Conservation (phyloP, 75 land plant genomes). For the Cryptomeria japonica region DNA sequence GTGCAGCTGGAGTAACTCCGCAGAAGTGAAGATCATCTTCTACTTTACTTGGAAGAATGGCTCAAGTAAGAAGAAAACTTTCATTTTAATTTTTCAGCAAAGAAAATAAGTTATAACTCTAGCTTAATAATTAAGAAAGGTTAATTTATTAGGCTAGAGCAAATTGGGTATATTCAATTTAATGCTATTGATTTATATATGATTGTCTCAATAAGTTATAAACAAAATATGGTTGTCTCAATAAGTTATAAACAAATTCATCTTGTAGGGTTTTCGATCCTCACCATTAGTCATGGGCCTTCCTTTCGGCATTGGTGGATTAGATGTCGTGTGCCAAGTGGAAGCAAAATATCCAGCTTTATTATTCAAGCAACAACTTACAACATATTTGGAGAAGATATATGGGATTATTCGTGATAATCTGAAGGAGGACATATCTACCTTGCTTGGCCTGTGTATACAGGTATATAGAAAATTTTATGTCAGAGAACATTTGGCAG, state of each 20-base stretch:
- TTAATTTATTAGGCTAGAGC: not conserved
- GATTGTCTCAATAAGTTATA: too few relatives aligned
- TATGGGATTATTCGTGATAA: conserved; percentile 99
- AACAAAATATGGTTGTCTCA: too few relatives aligned
- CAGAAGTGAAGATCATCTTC: conserved; percentile 84
- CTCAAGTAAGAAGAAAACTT: conserved; percentile 52
- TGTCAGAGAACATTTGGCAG: not conserved
- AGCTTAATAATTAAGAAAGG: not conserved
- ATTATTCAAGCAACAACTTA: conserved; percentile 98
- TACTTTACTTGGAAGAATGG: conserved; percentile 91
- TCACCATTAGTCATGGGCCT: conserved; percentile 71
- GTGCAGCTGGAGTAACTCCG: conserved; percentile 88
- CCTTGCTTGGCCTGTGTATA: conserved; percentile 89
- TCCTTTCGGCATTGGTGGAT: conserved; percentile 80
- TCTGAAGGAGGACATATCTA: conserved; percentile 92
- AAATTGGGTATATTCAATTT: not conserved
- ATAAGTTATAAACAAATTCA: not conserved
- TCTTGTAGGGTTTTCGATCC: conserved; percentile 88
- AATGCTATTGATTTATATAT: not conserved
- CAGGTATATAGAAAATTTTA: conserved; percentile 54
- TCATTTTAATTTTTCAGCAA: not conserved
- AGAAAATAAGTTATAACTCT: not conserved
- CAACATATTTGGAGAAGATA: conserved; percentile 98
- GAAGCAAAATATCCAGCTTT: conserved; percentile 99
- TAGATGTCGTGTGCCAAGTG: conserved; percentile 81